Evolutionary conservation across 139 green algal species (phyloP).

Genomic region (Deuterostichococcus epilithicus): DNA sequence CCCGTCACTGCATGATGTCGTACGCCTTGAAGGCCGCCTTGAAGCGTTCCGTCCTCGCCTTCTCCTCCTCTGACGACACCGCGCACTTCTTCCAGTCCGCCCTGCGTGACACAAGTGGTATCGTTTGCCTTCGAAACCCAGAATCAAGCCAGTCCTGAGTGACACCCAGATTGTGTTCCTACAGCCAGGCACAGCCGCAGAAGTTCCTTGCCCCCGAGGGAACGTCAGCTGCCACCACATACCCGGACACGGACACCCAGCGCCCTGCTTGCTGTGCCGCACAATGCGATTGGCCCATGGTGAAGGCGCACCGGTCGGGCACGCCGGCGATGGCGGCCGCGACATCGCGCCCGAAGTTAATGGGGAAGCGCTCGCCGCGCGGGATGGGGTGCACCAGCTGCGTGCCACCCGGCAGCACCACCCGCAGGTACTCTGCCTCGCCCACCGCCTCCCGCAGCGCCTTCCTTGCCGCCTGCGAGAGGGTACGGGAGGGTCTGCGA

Average conservation of each 20-base stretch:
- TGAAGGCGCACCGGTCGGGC: slow-evolving; percentile 36
- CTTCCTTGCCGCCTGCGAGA: slow-evolving; percentile 15
- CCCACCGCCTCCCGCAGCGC: slow-evolving; percentile 46
- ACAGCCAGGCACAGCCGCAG: not conserved
- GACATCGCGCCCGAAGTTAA: slow-evolving; percentile 75
- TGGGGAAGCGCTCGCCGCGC: slow-evolving; percentile 55
- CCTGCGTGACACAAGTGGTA: slow-evolving; percentile 5
- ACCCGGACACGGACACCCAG: no score
- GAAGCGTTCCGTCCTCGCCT: slow-evolving; percentile 59
- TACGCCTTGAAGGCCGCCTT: slow-evolving; percentile 70
- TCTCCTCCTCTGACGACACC: slow-evolving; percentile 51
- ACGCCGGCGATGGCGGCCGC: slow-evolving; percentile 59
- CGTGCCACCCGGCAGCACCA: slow-evolving; percentile 72
- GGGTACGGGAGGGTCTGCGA: no score
- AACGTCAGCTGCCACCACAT: not conserved
- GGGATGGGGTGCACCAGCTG: slow-evolving; percentile 68
- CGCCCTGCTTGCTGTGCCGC: no score
- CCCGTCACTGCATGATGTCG: slow-evolving; percentile 52
- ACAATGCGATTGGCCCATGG: not conserved
- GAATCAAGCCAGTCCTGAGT: not conserved
- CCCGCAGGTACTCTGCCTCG: slow-evolving; percentile 76
- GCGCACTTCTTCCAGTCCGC: slow-evolving; percentile 81
- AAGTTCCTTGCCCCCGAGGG: not conserved
- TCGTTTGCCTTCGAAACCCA: not conserved
- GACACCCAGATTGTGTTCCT: not conserved